A percentile compares a stretch with the other conserved stretches of the same genome.
phyloP scores from a whole-genome alignment of 768 basidiomycete species.

The Leucogyrophana mollusca region DNA sequence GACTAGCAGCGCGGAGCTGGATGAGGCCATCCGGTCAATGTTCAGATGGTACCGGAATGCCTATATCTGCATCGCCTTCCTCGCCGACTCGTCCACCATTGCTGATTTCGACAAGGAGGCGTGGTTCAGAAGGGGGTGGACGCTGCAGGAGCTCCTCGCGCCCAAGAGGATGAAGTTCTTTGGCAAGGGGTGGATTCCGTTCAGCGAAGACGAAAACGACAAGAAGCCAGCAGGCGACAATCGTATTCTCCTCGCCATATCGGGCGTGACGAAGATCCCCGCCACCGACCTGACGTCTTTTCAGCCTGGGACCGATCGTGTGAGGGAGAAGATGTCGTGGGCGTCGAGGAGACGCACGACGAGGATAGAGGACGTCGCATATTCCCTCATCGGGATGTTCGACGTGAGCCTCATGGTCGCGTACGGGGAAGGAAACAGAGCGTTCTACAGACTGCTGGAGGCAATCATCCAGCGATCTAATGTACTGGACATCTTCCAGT shows the following conservation, averaged over 20 bases:
- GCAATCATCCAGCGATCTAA: conserved; percentile 10
- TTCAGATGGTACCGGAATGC: conserved; percentile 30
- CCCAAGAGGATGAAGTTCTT: conserved; percentile 26
- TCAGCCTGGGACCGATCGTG: conserved; percentile 11
- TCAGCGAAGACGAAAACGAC: conserved; percentile 15
- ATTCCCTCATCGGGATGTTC: conserved; percentile 27
- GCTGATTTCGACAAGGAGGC: conserved; percentile 15
- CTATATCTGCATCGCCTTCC: conserved; percentile 26
- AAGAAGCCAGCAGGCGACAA: conserved; percentile 4
- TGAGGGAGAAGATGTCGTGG: conserved; percentile 29
- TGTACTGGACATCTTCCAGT: conserved; percentile 24
- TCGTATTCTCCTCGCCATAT: conserved; percentile 9
- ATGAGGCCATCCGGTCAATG: conserved; percentile 31
- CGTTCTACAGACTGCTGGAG: conserved; percentile 25
- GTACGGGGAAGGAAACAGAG: conserved; percentile 30
- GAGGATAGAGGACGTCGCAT: conserved; percentile 25
- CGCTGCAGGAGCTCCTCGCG: conserved; percentile 24
- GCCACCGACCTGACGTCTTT: conserved; percentile 17
- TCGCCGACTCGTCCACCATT: conserved; percentile 13
- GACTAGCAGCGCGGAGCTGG: conserved; percentile 21
- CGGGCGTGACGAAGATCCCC: conserved; percentile 18
- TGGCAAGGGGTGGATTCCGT: conserved; percentile 16
- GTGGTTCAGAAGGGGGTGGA: conserved; percentile 24
- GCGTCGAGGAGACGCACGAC: conserved; percentile 28
- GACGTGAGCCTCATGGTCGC: conserved; percentile 18